Base-by-base conservation (phyloP, 305 asterid species). In the Fraxinus nigra region DNA sequence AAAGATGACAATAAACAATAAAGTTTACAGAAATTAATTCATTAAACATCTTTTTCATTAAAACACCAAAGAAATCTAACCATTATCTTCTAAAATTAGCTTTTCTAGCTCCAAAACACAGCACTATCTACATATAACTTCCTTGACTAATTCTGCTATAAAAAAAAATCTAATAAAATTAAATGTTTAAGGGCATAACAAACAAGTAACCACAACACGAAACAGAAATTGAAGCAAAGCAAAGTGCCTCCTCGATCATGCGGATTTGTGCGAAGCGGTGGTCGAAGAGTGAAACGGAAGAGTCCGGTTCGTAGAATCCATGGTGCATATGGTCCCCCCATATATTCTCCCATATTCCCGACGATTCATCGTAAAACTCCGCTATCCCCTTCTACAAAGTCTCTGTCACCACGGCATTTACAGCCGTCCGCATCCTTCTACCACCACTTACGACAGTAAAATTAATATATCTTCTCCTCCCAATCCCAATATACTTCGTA, bases 311-410 rank as follows among this genome's bases (percentile, higher is more conserved):
- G 83, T 96, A 96, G 85, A 85, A 94, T 0, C 99, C 99, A 67
- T 96, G 98, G 90, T 96, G 99, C 98, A 94, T 94, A 85, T 96
- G 99, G 82, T 94, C 99, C 35, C 99, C 99, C 99, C 99, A 96
- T 0, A 96, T 84, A 37, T 91, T 89, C 89, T 96, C 99, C 99
- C 98, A 94, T 22, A 93, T 30, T 14, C 92, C 95, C 7, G 98
- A 94, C 3, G 99, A 94, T 81, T 94, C 94, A 63, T 96, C 98
- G 87, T 96, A 96, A 84, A 96, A 87, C 77, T 96, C 99, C 24
- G 98, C 99, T 22, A 96, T 96, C 37, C 97, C 98, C 73, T 90
- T 93, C 88, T 83, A 87, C 89, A 96, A 46, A 13, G 11, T 89
- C 82, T 83, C 92, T 83, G 77, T 77, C 75, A 83, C 82, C 26